Percentiles rank a stretch among this genome's conserved stretches.
phyloP scores from a whole-genome alignment of 352 stramenopile species.

The Globisporangium echinulatum region DNA sequence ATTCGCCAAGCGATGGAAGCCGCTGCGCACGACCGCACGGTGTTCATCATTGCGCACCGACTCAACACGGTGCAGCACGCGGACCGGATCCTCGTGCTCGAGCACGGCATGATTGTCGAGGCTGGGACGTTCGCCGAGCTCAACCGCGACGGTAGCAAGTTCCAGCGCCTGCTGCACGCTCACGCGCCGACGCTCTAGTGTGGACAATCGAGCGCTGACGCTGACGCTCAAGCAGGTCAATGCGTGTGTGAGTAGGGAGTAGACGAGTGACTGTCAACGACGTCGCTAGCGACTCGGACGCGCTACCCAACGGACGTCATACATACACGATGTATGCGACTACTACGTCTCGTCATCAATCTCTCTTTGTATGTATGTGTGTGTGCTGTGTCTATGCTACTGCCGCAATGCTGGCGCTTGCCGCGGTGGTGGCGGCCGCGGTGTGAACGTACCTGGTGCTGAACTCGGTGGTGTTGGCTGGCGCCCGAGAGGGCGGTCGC shows the following conservation, averaged over 20 bases:
- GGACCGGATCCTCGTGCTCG: conserved; percentile 77
- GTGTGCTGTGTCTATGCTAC: neutral
- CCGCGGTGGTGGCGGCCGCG: conserved; percentile 9
- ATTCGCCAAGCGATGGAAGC: conserved; percentile 63
- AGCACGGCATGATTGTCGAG: conserved; percentile 76
- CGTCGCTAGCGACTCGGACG: too few species aligned
- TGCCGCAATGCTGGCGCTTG: neutral
- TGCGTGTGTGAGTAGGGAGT: too few species aligned
- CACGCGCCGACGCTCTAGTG: conserved; percentile 18
- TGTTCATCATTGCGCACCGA: conserved; percentile 83
- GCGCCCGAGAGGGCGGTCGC: neutral
- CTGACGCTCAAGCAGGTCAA: too few species aligned
- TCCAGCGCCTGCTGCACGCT: conserved; percentile 66
- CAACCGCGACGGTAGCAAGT: conserved; percentile 72
- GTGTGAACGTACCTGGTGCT: conserved; percentile 1
- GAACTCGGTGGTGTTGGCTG: neutral
- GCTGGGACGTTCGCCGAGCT: conserved; percentile 71
- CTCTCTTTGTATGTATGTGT: neutral
- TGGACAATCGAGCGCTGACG: too few species aligned
- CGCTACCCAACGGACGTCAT: too few species aligned
- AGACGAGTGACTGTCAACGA: too few species aligned
- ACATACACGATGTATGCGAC: neutral
- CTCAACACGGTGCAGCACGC: conserved; percentile 83
- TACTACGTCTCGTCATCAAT: neutral
- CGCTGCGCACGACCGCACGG: conserved; percentile 57